phyloP scores from a whole-genome alignment of 2,329 filamentous ascomycete species.

The Amauroascus niger region DNA sequence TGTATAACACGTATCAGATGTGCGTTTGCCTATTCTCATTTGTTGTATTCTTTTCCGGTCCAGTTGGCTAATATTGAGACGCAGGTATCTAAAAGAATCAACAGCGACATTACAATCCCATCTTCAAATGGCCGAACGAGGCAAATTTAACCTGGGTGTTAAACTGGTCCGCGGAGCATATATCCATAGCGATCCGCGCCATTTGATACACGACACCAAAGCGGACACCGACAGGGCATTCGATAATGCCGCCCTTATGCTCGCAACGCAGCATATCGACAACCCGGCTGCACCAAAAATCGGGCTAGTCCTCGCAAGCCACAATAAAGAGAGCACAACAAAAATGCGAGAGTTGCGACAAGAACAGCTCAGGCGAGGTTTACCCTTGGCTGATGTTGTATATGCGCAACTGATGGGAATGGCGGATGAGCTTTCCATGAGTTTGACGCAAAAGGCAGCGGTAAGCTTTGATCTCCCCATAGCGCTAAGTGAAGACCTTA shows the following conservation, averaged over 20 bases:
- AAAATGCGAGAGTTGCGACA: slow-evolving; percentile 41
- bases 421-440: slow-evolving; percentile 78
- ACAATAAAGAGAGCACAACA: slow-evolving; percentile 47
- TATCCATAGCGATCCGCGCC: slow-evolving; percentile 40
- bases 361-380: slow-evolving; percentile 40
- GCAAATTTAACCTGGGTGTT: slow-evolving; percentile 44
- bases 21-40: slow-evolving; percentile 19
- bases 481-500: not conserved
- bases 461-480: slow-evolving; percentile 4
- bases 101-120: slow-evolving; percentile 39
- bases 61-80: not conserved
- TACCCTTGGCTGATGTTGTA: slow-evolving; percentile 39
- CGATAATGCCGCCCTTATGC: slow-evolving; percentile 46
- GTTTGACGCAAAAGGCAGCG: slow-evolving; percentile 38
- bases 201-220: slow-evolving; percentile 40
- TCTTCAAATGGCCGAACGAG: slow-evolving; percentile 36
- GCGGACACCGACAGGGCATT: slow-evolving; percentile 44
- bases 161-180: slow-evolving; percentile 48
- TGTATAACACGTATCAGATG: slow-evolving; percentile 46
- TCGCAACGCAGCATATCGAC: slow-evolving; percentile 43
- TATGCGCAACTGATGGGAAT: slow-evolving; percentile 88
- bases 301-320: slow-evolving; percentile 50
- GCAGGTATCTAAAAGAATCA: slow-evolving; percentile 39
- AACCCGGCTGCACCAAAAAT: slow-evolving; percentile 33
- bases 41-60: not conserved